A percentile compares a stretch with the other conserved stretches of the same genome.
phyloP scores from a whole-genome alignment of 2,329 filamentous ascomycete genomes.

The Zalaria sp. region DNA sequence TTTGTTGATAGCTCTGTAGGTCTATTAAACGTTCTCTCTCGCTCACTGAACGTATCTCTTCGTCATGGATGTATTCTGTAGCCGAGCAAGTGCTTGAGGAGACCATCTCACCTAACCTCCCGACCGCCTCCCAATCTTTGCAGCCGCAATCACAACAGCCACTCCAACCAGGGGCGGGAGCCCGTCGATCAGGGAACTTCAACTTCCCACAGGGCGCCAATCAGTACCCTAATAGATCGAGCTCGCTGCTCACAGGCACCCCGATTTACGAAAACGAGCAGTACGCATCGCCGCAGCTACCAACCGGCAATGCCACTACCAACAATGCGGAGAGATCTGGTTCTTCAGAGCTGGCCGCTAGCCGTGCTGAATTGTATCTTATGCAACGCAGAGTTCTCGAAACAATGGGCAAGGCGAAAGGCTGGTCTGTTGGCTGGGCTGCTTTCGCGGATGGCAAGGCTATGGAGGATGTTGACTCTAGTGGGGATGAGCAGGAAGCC shows the following conservation, averaged over 20 bases:
- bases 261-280: slow-evolving; percentile 22
- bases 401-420: slow-evolving; percentile 52
- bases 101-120: slow-evolving; percentile 54
- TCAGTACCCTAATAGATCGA: slow-evolving; percentile 5
- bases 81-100: slow-evolving; percentile 65
- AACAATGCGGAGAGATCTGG: slow-evolving; percentile 21
- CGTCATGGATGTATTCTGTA: slow-evolving; percentile 65
- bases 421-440: slow-evolving; percentile 68
- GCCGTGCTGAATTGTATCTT: slow-evolving; percentile 67
- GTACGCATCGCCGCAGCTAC: neutral
- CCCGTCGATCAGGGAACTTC: slow-evolving; percentile 1
- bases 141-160: too few relatives aligned
- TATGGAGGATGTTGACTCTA: slow-evolving; percentile 23
- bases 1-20: slow-evolving; percentile 14
- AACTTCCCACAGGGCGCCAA: slow-evolving; percentile 9
- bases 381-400: slow-evolving; percentile 70
- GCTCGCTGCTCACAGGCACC: slow-evolving; percentile 3
- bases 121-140: slow-evolving; percentile 16
- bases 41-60: slow-evolving; percentile 57
- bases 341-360: slow-evolving; percentile 67
- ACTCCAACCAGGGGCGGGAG: too few relatives aligned
- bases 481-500: slow-evolving; percentile 11
- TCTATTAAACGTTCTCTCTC: slow-evolving; percentile 14
- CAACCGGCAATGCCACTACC: slow-evolving; percentile 7
- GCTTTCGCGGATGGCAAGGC: slow-evolving; percentile 13